Evolutionary conservation across 2,329 filamentous ascomycete genomes (phyloP).

Genomic region (Colletotrichum liriopes): DNA sequence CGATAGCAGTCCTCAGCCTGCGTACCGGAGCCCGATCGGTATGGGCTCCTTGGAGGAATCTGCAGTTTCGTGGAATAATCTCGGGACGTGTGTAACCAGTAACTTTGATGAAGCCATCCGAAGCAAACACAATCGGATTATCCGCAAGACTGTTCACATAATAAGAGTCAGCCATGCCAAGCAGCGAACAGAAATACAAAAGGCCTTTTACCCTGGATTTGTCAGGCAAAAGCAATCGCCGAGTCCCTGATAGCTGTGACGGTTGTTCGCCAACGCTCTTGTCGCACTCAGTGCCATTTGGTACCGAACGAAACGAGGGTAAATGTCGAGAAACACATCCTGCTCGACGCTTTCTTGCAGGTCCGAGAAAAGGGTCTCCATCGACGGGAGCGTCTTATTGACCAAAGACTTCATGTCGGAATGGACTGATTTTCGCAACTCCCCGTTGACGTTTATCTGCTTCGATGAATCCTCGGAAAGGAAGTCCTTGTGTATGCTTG

Average conservation of each 20-base stretch:
- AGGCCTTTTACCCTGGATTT: conserved; percentile 55
- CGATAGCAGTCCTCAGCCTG: conserved; percentile 60
- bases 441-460: conserved; percentile 59
- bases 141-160: conserved; percentile 59
- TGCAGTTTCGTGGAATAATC: conserved; percentile 66
- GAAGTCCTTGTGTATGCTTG: conserved; percentile 52
- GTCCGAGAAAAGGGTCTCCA: conserved; percentile 63
- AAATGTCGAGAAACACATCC: conserved; percentile 62
- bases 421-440: conserved; percentile 59
- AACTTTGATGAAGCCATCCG: conserved; percentile 66
- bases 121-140: conserved; percentile 66
- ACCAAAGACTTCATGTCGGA: conserved; percentile 64
- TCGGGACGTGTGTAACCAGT: conserved; percentile 65
- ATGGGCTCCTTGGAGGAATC: conserved; percentile 64
- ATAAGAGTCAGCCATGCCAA: neutral
- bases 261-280: conserved; percentile 57
- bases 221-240: conserved; percentile 73
- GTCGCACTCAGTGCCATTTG: conserved; percentile 65
- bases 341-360: conserved; percentile 61
- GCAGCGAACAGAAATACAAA: too few species aligned
- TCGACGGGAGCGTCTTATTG: conserved; percentile 59
- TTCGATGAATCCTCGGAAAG: conserved; percentile 50
- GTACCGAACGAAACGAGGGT: conserved; percentile 67
- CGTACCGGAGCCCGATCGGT: conserved; percentile 60
- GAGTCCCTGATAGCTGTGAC: conserved; percentile 65